These are phyloP conservation scores for Begonia loranthoides DNA, from an alignment of 306 rosid genomes.

Conservation along the genomic window DNA sequence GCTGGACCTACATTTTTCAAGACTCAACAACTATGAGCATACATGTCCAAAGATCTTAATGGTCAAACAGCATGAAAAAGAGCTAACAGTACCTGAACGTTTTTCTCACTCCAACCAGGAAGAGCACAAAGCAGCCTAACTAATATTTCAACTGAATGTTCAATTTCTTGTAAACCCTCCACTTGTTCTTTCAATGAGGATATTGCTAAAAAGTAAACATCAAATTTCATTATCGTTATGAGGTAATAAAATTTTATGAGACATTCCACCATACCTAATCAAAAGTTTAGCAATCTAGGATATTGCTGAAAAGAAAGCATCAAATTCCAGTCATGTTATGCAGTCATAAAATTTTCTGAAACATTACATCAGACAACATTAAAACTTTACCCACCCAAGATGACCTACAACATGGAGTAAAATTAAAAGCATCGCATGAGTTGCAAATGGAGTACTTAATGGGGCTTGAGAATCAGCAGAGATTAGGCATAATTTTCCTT, in stretches of 20 bases:
- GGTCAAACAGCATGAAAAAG: too few relatives aligned
- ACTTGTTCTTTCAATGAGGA: slow-evolving; percentile 78
- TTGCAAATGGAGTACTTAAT: not conserved
- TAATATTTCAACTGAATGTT: slow-evolving; percentile 58
- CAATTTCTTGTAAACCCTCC: slow-evolving; percentile 58
- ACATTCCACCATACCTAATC: not conserved
- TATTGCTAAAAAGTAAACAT: slow-evolving; percentile 42
- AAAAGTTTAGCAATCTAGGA: too few relatives aligned
- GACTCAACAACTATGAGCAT: too few relatives aligned
- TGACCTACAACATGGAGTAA: too few relatives aligned
- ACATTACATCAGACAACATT: slow-evolving; percentile 1
- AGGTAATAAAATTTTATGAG: not conserved
- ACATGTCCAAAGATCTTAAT: too few relatives aligned
- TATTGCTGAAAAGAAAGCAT: slow-evolving; percentile 10
- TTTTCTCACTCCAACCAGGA: slow-evolving; percentile 99
- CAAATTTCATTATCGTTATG: not conserved
- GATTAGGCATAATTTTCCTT: too few relatives aligned
- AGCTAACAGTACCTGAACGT: slow-evolving; percentile 68
- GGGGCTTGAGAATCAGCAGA: not conserved
- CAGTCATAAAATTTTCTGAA: not conserved
- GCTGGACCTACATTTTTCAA: slow-evolving; percentile 69
- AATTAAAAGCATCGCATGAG: not conserved
- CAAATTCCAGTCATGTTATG: not conserved
- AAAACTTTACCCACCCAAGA: too few relatives aligned
- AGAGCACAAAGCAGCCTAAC: slow-evolving; percentile 69